These are phyloP conservation scores for Trebouxia sp. DNA, from an alignment of 139 green algal genomes.

Conservation along the genomic window DNA sequence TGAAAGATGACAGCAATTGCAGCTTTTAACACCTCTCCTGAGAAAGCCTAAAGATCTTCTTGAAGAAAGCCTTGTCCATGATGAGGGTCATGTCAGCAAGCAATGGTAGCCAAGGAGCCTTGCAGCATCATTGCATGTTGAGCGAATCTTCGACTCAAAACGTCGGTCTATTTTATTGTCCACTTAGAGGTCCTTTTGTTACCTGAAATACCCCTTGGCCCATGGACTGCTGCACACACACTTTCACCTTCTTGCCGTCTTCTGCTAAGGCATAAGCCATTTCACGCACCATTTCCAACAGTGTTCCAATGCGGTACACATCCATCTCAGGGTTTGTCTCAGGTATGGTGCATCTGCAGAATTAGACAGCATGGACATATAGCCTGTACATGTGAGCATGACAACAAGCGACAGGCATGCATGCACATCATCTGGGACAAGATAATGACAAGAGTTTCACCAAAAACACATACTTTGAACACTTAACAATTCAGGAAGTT, in stretches of 20 bases:
- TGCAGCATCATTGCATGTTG: background rate
- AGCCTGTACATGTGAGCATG: background rate
- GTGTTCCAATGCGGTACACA: constrained; percentile 80
- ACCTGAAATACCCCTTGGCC: constrained; percentile 80
- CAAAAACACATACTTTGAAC: background rate
- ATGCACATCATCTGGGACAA: background rate
- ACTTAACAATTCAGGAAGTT: too few species aligned
- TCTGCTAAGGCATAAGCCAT: constrained; percentile 63
- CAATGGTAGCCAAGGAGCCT: background rate
- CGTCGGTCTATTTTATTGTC: background rate
- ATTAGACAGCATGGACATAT: background rate
- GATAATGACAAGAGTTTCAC: background rate
- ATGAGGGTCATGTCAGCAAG: background rate
- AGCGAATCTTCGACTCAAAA: background rate
- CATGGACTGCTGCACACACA: constrained; percentile 77
- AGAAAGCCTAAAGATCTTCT: too few species aligned
- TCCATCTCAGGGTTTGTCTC: constrained; percentile 73
- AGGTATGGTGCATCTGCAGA: constrained; percentile 43
- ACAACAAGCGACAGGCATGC: background rate
- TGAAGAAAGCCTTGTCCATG: too few species aligned
- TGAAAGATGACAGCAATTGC: too few species aligned
- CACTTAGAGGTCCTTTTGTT: background rate
- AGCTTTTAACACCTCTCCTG: too few species aligned
- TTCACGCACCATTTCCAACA: constrained; percentile 80
- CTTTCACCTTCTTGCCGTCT: constrained; percentile 75